These are phyloP conservation scores for Malus hybrid DNA, from an alignment of 331 rosid genomes.

Conservation along the genomic window DNA sequence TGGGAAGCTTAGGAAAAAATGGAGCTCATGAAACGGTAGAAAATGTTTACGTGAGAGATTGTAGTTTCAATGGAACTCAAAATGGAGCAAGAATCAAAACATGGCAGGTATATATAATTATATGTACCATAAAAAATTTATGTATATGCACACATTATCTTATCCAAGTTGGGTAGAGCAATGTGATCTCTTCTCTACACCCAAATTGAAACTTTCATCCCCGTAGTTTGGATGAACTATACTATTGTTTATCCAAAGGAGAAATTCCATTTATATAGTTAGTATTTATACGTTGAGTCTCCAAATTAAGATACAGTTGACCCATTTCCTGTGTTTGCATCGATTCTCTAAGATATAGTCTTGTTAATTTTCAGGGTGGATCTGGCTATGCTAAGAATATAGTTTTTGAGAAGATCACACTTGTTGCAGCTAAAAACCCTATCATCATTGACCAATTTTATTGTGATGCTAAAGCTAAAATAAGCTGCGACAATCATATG, in stretches of 20 bases:
- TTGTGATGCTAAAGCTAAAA: background rate
- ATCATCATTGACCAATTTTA: constrained; percentile 24
- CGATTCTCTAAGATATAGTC: background rate
- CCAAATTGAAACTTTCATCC: too few relatives aligned
- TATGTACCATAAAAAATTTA: background rate
- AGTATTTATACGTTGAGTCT: too few relatives aligned
- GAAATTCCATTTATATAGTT: too few relatives aligned
- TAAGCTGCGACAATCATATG: background rate
- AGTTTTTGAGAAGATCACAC: background rate
- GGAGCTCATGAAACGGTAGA: constrained; percentile 36
- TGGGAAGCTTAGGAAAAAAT: constrained; percentile 47
- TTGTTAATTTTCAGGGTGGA: background rate
- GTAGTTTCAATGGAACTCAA: constrained; percentile 41
- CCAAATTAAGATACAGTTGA: background rate
- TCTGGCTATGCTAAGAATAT: background rate
- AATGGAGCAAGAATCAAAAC: constrained; percentile 51
- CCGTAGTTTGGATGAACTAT: too few relatives aligned
- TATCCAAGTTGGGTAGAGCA: too few relatives aligned
- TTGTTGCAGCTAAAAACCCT: constrained; percentile 3
- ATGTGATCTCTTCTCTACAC: too few relatives aligned
- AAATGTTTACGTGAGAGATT: constrained; percentile 39
- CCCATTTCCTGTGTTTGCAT: background rate
- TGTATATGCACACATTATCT: too few relatives aligned
- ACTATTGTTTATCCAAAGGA: too few relatives aligned
- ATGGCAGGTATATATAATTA: constrained; percentile 19